phyloP scores from a whole-genome alignment of 495 filamentous ascomycete species.

The Neurospora hispaniola region DNA sequence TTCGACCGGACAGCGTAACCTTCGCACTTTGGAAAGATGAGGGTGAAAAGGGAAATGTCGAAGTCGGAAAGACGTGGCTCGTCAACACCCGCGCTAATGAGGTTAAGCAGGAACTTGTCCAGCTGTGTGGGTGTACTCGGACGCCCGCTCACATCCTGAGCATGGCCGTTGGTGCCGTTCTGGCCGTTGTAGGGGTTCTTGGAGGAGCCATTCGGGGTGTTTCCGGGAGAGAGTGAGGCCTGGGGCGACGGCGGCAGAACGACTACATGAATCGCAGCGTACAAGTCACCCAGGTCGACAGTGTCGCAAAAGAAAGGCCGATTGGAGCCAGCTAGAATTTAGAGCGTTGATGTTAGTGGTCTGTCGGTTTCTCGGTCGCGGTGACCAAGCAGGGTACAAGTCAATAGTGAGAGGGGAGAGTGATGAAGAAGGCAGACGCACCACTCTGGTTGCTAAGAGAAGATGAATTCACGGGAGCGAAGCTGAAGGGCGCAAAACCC shows the following conservation, averaged over 20 bases:
- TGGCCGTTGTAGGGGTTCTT: background rate
- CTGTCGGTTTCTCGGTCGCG: background rate
- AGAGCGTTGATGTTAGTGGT: background rate
- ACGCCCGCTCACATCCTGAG: background rate
- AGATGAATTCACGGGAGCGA: background rate
- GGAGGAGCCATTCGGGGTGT: background rate
- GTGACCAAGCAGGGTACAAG: background rate
- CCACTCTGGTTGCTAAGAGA: background rate
- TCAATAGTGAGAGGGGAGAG: background rate
- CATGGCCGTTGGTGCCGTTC: background rate
- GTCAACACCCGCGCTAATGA: background rate
- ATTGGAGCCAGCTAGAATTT: background rate
- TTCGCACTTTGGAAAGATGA: slow-evolving; percentile 10
- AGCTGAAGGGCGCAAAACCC: background rate
- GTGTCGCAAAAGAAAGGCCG: slow-evolving; percentile 14
- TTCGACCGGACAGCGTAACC: slow-evolving; percentile 14
- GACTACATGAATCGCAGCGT: slow-evolving; percentile 12
- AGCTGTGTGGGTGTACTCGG: background rate
- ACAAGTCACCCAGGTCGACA: slow-evolving; percentile 11
- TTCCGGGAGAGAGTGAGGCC: background rate
- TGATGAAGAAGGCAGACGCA: background rate
- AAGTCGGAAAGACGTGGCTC: background rate
- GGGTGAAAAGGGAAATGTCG: slow-evolving; percentile 8
- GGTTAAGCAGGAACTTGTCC: background rate
- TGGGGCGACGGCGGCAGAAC: slow-evolving; percentile 7